Percentiles rank a stretch among this genome's conserved stretches.
Conservation (phyloP, 2,329 filamentous ascomycete genomes). For the Aaosphaeria arxii region DNA sequence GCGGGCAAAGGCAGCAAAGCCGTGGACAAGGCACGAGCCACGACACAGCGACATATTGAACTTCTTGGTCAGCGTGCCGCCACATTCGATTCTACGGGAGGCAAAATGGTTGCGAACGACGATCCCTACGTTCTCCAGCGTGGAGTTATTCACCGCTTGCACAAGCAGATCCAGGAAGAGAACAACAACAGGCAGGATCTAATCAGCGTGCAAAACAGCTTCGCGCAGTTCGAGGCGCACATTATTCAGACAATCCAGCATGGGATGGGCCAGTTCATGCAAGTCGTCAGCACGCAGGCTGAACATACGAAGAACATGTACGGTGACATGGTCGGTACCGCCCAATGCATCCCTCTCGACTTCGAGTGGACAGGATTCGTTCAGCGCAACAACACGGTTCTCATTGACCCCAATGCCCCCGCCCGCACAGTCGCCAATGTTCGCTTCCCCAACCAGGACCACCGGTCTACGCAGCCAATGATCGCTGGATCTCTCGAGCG, state of each 20-base stretch:
- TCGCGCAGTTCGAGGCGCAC: conserved; percentile 82
- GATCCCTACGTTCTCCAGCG: conserved; percentile 88
- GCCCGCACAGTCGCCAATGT: conserved; percentile 72
- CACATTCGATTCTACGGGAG: conserved; percentile 71
- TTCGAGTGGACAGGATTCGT: conserved; percentile 92
- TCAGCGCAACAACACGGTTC: conserved; percentile 63
- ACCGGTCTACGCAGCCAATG: conserved; percentile 73
- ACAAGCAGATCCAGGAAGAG: conserved; percentile 90
- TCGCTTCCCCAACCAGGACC: conserved; percentile 84
- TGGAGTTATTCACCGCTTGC: conserved; percentile 76
- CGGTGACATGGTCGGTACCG: conserved; percentile 72
- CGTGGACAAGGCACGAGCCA: conserved; percentile 82
- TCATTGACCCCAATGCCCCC: conserved; percentile 75
- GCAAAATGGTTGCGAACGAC: conserved; percentile 66
- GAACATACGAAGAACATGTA: conserved; percentile 81
- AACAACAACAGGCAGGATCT: conserved; percentile 95
- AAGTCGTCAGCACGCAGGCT: conserved; percentile 74
- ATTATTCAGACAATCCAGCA: conserved; percentile 79
- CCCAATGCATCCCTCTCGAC: conserved; percentile 75
- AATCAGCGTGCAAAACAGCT: conserved; percentile 86
- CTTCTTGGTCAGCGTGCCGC: conserved; percentile 84
- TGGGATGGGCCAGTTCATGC: conserved; percentile 78
- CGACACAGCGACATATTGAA: conserved; percentile 94
- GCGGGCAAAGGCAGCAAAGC: conserved; percentile 83
- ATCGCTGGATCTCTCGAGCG: conserved; percentile 88